A percentile compares a stretch with the other conserved stretches of the same genome.
phyloP scores from a whole-genome alignment of 2,329 filamentous ascomycete genomes.

The Pseudogymnoascus sp. region DNA sequence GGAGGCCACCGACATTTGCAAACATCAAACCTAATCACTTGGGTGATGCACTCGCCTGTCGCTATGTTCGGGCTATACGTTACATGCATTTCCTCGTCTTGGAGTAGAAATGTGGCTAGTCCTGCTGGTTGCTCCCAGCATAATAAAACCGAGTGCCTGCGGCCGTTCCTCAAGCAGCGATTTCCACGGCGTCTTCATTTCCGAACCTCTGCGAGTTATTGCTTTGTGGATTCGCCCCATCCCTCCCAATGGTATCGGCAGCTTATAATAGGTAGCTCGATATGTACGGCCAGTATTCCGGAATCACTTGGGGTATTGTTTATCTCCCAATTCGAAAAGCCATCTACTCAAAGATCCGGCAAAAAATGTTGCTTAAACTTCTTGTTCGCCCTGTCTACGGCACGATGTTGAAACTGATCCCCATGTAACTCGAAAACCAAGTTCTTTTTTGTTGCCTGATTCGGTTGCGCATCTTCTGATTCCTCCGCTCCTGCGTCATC shows the following conservation, averaged over 20 bases:
- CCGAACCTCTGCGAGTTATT: background rate
- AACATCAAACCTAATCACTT: background rate
- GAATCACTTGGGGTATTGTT: background rate
- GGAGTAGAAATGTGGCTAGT: background rate
- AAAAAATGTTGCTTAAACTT: constrained; percentile 86
- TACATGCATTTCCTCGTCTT: background rate
- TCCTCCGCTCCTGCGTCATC: constrained; percentile 18
- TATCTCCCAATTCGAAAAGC: background rate
- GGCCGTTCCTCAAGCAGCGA: background rate
- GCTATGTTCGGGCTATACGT: background rate
- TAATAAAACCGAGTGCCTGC: background rate
- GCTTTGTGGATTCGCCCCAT: background rate
- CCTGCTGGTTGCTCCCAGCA: background rate
- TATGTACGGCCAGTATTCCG: background rate
- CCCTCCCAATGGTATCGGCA: background rate
- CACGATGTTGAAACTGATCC: constrained; percentile 73
- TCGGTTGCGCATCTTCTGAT: constrained; percentile 19
- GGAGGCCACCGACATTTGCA: background rate
- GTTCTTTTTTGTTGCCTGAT: constrained; percentile 28
- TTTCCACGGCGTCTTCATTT: background rate
- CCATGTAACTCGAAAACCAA: constrained; percentile 81
- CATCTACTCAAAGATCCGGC: constrained; percentile 52
- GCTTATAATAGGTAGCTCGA: background rate
- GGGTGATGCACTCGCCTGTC: background rate
- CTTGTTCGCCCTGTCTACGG: constrained; percentile 76